A percentile compares a stretch with the other conserved stretches of the same genome.
Conservation (phyloP, 2,329 filamentous ascomycete genomes). For the Bretziella fagacearum region DNA sequence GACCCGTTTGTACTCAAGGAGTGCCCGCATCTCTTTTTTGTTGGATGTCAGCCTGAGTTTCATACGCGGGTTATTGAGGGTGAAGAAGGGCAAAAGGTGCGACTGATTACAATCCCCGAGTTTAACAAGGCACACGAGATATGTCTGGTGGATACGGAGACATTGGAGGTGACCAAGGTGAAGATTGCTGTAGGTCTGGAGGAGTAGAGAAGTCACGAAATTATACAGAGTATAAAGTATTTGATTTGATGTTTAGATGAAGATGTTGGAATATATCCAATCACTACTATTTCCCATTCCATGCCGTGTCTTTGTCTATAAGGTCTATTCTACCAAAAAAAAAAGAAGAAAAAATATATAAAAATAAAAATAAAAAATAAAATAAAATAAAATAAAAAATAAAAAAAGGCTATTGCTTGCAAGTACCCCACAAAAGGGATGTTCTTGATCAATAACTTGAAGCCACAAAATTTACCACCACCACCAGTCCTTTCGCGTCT, state of each 20-base stretch:
- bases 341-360: background rate
- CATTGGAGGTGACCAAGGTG: constrained; percentile 58
- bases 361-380: background rate
- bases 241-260: background rate
- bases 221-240: background rate
- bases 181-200: constrained; percentile 28
- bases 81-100: constrained; percentile 49
- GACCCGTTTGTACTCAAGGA: constrained; percentile 77
- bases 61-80: constrained; percentile 53
- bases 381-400: background rate
- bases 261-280: background rate
- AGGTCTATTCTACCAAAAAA: background rate
- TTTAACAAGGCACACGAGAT: constrained; percentile 67
- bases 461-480: constrained; percentile 9
- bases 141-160: constrained; percentile 72
- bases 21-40: constrained; percentile 84
- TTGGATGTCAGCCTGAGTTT: constrained; percentile 69
- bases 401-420: no score
- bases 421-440: background rate
- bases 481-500: constrained; percentile 6
- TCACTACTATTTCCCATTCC: background rate
- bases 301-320: background rate
- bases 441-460: no score
- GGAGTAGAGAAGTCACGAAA: background rate
- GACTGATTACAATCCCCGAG: constrained; percentile 66